phyloP scores from a whole-genome alignment of 371 early-diverging fungal species.

The Mucor piriformis region DNA sequence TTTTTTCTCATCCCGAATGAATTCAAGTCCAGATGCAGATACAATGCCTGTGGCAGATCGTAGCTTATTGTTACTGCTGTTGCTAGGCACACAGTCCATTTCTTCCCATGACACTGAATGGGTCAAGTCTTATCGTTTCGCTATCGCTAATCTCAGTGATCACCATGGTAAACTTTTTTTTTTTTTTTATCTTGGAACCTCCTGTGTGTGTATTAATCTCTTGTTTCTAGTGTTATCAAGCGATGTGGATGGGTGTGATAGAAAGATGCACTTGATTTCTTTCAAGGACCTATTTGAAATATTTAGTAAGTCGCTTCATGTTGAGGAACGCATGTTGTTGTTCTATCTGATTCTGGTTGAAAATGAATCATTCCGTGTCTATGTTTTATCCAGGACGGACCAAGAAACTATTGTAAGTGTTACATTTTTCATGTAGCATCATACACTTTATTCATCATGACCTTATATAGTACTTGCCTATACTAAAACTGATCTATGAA shows the following conservation, averaged over 20 bases:
- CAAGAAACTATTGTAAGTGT: slow-evolving; percentile 68
- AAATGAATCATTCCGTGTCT: slow-evolving; percentile 71
- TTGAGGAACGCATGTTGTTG: slow-evolving; percentile 69
- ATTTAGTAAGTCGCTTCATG: slow-evolving; percentile 63
- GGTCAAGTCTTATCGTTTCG: slow-evolving; percentile 53
- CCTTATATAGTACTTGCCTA: slow-evolving; percentile 72
- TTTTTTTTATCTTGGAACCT: too few species aligned
- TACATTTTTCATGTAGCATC: too few species aligned
- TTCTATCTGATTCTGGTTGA: slow-evolving; percentile 72
- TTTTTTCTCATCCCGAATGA: slow-evolving; percentile 55
- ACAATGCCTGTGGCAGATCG: slow-evolving; percentile 65
- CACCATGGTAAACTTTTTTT: slow-evolving; percentile 52
- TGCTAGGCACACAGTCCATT: slow-evolving; percentile 43
- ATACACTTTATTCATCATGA: too few species aligned
- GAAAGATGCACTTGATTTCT: slow-evolving; percentile 55
- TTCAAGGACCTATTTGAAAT: slow-evolving; percentile 68
- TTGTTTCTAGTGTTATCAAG: slow-evolving; percentile 24
- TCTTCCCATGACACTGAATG: slow-evolving; percentile 6
- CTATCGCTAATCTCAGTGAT: slow-evolving; percentile 58
- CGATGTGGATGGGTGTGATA: slow-evolving; percentile 25
- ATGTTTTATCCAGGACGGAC: slow-evolving; percentile 76
- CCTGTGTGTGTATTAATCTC: too few species aligned
- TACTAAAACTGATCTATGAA: slow-evolving; percentile 71
- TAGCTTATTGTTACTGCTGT: slow-evolving; percentile 61
- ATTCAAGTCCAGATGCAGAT: slow-evolving; percentile 46